Evolutionary conservation across 2,329 filamentous ascomycete genomes (phyloP).

Genomic region (Dothideomycetes sp.): DNA sequence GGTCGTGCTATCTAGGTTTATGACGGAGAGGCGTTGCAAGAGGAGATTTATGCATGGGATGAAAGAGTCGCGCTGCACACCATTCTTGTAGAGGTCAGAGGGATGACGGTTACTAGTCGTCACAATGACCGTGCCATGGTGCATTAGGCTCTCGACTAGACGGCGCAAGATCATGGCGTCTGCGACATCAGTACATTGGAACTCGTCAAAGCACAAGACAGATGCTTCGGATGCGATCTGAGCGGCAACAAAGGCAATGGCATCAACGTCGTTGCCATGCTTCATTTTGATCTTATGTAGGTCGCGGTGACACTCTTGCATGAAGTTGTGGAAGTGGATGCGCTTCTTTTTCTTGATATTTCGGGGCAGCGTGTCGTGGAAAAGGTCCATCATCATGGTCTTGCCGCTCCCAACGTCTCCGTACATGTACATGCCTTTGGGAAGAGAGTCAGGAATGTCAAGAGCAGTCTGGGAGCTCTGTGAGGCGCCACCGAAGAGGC

Average conservation of each 20-base stretch:
- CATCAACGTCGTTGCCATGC: constrained; percentile 82
- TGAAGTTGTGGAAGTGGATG: constrained; percentile 99
- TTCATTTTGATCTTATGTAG: constrained; percentile 83
- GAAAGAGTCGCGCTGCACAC: constrained; percentile 90
- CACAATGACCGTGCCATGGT: constrained; percentile 89
- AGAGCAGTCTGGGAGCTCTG: neutral
- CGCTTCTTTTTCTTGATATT: constrained; percentile 75
- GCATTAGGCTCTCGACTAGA: constrained; percentile 83
- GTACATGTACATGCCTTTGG: constrained; percentile 85
- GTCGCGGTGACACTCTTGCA: constrained; percentile 92
- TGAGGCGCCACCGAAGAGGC: constrained; percentile 46
- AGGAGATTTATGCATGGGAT: constrained; percentile 90
- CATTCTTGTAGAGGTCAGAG: constrained; percentile 94
- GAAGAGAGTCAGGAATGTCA: constrained; percentile 39
- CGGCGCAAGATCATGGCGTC: constrained; percentile 94
- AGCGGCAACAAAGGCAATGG: constrained; percentile 84
- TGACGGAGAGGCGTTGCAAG: constrained; percentile 70
- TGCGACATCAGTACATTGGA: constrained; percentile 95
- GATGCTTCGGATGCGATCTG: constrained; percentile 77
- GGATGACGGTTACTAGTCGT: constrained; percentile 97
- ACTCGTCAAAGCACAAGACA: constrained; percentile 95
- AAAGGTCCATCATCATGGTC: constrained; percentile 99
- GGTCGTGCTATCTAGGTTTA: constrained; percentile 89
- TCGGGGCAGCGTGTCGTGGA: constrained; percentile 80
- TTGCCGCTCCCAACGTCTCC: constrained; percentile 96